Evolutionary conservation across 306 rosid species (phyloP), one percentile per base, ranked within the genome.

Genomic region (Sphenostylis stenocarpa): DNA sequence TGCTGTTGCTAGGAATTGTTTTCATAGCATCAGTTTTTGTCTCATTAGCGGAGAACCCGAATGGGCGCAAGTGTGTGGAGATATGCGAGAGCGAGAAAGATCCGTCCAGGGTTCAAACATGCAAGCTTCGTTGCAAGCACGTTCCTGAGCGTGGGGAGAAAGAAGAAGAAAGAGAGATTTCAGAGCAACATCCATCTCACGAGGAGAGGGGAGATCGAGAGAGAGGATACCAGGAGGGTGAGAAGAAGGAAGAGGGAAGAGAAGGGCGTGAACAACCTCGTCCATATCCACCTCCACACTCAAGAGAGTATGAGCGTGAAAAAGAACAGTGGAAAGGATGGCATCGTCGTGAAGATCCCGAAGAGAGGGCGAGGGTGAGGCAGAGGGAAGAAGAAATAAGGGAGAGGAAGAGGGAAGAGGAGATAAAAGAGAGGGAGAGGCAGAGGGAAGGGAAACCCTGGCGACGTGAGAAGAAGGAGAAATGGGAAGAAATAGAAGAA

Each of bases 291-390:
- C 61, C 2, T 0, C 26, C 57, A 51, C 16, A 4, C 12, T 29
- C 16, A 53, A 14, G 4, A 9, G 38, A 33, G 38, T 2, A 39
- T 14, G 7, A n/a, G 16, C 14, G 7, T 5, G 60, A 31, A 6
- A 58, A 48, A 5, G 5, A 13, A 14, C 45, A 63, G 7, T 34
- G 73, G 77, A 47, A 16, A 28, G 73, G 72, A 17, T 4, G 14
- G 0, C 68, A 39, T 0, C 81, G 66, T 4, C 53, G 3, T 5
- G 34, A 61, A 1, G 82, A 82, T 34, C 75, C 85, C 0, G 85
- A 82, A 7, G 85, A 81, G 51, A 80, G 84, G 36, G 84, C 47
- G 17, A 71, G 79, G 44, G 45, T 34, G 33, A 41, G 44, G 12
- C 28, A 19, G n/a, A 48, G 47, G n/a, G 61, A 10, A 8, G 24